Percentiles rank a stretch among this genome's conserved stretches.
Conservation (phyloP, 257 asterid genomes). For the Verbascum thapsus region DNA sequence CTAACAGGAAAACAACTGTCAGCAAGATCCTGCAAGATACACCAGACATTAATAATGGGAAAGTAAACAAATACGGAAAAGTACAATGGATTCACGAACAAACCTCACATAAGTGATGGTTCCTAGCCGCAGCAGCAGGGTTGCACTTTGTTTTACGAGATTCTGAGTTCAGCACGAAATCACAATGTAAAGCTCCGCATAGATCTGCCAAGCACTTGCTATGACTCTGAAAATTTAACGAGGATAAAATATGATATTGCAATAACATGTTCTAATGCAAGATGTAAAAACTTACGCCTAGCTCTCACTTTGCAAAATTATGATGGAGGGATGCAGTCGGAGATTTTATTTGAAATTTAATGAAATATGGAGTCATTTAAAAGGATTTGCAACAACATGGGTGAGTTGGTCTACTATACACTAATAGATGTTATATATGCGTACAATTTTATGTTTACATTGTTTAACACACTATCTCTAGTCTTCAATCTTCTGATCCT, state of each 20-base stretch:
- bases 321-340: no score
- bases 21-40: slow-evolving; percentile 65
- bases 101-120: slow-evolving; percentile 90
- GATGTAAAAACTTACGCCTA: slow-evolving; percentile 5
- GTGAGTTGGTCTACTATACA: neutral
- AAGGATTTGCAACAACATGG: slow-evolving; percentile 13
- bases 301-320: no score
- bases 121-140: slow-evolving; percentile 86
- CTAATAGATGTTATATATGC: no score
- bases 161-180: slow-evolving; percentile 50
- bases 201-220: slow-evolving; percentile 93
- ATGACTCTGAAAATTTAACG: slow-evolving; percentile 53
- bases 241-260: slow-evolving; percentile 14
- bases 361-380: neutral
- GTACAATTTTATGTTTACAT: no score
- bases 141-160: slow-evolving; percentile 79
- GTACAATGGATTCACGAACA: slow-evolving; percentile 25
- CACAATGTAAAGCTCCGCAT: slow-evolving; percentile 96
- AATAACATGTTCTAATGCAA: neutral
- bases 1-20: slow-evolving; percentile 76
- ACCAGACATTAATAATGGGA: slow-evolving; percentile 11
- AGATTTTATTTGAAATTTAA: no score
- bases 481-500: no score
- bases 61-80: neutral
- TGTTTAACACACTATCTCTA: no score